These are phyloP conservation scores for Posidonia oceanica DNA, from an alignment of 116 monocot genomes.

Conservation along the genomic window DNA sequence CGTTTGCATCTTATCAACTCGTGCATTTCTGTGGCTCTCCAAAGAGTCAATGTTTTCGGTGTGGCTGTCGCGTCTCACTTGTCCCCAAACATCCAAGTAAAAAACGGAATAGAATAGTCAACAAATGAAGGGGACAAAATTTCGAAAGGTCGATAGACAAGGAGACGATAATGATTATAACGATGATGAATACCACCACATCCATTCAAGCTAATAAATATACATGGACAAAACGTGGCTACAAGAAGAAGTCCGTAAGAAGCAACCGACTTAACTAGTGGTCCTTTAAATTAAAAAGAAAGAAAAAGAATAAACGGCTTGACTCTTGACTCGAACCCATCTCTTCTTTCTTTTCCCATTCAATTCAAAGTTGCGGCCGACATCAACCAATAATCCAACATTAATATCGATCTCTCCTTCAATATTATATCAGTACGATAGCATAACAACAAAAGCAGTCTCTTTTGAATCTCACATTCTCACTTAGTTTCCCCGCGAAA, in stretches of 20 bases:
- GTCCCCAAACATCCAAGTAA: background rate
- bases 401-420: background rate
- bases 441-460: background rate
- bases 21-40: background rate
- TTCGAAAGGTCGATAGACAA: too few species aligned
- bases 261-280: too few species aligned
- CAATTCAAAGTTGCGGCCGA: background rate
- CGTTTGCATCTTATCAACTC: too few species aligned
- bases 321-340: background rate
- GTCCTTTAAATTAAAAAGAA: background rate
- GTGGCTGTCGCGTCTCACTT: background rate
- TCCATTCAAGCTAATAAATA: background rate
- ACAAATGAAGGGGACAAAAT: background rate
- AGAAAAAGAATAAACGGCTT: background rate
- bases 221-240: background rate
- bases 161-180: too few species aligned
- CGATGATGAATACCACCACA: too few species aligned
- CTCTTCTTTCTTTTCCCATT: background rate
- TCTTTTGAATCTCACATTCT: background rate
- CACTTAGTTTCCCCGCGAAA: background rate
- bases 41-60: background rate
- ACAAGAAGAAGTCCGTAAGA: too few species aligned
- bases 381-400: background rate
- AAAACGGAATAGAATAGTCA: background rate
- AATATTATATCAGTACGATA: background rate